Conservation (phyloP, 2,329 filamentous ascomycete species). For the Diaporthe amygdali region DNA sequence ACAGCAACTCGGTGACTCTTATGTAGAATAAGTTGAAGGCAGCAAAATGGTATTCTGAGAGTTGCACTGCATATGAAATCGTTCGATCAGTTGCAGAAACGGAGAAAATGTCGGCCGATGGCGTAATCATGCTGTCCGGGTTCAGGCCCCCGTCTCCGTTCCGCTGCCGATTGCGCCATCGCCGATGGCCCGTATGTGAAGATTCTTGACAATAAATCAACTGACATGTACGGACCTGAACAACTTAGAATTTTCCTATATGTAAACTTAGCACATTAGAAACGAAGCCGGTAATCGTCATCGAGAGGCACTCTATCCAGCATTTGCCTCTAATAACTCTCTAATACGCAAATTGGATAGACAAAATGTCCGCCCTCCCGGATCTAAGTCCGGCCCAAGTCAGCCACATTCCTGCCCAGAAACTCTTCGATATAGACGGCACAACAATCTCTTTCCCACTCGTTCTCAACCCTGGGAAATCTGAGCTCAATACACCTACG, state of each 20-base stretch:
- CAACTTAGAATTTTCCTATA: not conserved
- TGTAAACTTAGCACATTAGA: too few relatives aligned
- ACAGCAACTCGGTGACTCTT: not conserved
- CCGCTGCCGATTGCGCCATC: conserved; percentile 16
- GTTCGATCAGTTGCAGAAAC: not conserved
- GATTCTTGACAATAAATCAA: not conserved
- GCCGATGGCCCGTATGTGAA: not conserved
- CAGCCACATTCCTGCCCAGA: conserved; percentile 19
- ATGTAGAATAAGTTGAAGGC: not conserved
- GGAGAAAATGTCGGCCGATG: conserved; percentile 25
- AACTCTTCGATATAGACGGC: conserved; percentile 12
- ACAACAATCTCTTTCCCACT: conserved; percentile 16
- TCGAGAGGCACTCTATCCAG: not conserved
- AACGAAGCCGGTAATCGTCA: not conserved
- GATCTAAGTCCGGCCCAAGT: conserved; percentile 16
- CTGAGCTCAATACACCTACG: conserved; percentile 26
- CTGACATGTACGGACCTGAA: too few relatives aligned
- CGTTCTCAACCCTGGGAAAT: conserved; percentile 20
- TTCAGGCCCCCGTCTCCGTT: not conserved
- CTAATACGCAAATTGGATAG: not conserved
- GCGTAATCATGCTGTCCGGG: conserved; percentile 12
- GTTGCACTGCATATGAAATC: not conserved
- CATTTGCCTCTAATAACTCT: not conserved
- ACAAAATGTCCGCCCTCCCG: not conserved
- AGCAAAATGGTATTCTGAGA: not conserved